Evolutionary conservation across 306 rosid genomes (phyloP), one percentile per base, ranked within the genome.

Genomic region (Amphicarpaea edgeworthii): DNA sequence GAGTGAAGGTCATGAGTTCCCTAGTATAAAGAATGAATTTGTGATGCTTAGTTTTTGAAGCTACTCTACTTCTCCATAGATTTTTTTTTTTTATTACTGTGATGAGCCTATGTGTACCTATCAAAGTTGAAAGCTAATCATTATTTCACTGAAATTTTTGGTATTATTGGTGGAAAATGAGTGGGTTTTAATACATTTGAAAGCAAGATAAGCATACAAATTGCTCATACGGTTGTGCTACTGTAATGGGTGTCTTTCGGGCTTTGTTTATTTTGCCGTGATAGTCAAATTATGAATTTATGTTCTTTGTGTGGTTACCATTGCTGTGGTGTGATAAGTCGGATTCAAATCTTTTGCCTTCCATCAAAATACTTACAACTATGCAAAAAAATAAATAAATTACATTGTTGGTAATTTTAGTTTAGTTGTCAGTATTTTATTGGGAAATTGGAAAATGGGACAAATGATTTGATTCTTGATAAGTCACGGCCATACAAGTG

Each of bases 161-260:
- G 77, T 32, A 70, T 78, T 62, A 64, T 46, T 38, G 81, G 32
- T 75, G 32, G 65, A 28, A 40, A 54, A 45, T 30, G 63, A 60
- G 64, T 32, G 34, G 21, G 66, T 47, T 46, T 68, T 30, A 16
- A 19, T 53, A 58, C 70, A 34, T 12, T 41, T 60, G 73, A 42
- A 43, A 40, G 68, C 40, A 1, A 34, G 40, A 34, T 2, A 34
- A 34, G 40, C 40, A 6, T 34, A 34, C 40, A 7, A 7, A 34
- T 34, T 0, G 40, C 40, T 30, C 37, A 34, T 34, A 34, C 7
- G 8, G 24, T 45, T 55, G 37, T 68, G 74, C 59, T 77, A 30
- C 47, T 63, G 28, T 34, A 19, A 21, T 38, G 20, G 42, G 53
- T 73, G 30, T 55, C 30, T 53, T 57, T 17, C 57, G 47, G 45